Conservation (phyloP, 1,284 basidiomycete species). For the Boletus smithii region DNA sequence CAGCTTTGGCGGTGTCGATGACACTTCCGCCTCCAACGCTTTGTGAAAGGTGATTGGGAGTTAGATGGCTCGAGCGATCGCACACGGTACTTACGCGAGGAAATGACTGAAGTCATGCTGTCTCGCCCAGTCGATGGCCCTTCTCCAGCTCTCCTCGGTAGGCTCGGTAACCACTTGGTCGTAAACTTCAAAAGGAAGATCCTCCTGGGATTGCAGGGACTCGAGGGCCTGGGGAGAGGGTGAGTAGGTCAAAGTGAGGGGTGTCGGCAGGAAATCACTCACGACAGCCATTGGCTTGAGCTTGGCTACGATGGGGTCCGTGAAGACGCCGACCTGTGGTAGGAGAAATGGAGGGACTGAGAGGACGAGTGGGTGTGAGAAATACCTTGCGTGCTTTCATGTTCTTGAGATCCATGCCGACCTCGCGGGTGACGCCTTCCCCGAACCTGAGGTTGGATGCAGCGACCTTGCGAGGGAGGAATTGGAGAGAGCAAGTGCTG, state of each 20-base stretch:
- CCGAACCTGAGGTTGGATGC: slow-evolving; percentile 90
- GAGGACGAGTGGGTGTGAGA: slow-evolving; percentile 9
- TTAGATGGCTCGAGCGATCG: slow-evolving; percentile 2
- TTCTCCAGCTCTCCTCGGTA: slow-evolving; percentile 84
- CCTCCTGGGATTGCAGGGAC: slow-evolving; percentile 68
- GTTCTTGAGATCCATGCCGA: slow-evolving; percentile 92
- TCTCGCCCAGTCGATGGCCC: slow-evolving; percentile 87
- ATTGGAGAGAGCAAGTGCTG: neutral
- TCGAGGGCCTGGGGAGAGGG: slow-evolving; percentile 58
- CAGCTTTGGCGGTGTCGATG: slow-evolving; percentile 93
- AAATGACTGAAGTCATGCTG: slow-evolving; percentile 89
- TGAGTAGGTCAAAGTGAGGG: neutral
- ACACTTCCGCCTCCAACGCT: slow-evolving; percentile 94
- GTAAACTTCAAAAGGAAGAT: slow-evolving; percentile 81
- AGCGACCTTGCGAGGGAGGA: slow-evolving; percentile 58
- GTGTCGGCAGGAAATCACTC: slow-evolving; percentile 24
- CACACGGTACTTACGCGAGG: slow-evolving; percentile 59
- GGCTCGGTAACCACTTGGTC: slow-evolving; percentile 87
- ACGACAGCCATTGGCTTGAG: slow-evolving; percentile 82
- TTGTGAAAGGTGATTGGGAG: slow-evolving; percentile 3
- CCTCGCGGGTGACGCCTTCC: slow-evolving; percentile 85
- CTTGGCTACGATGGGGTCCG: slow-evolving; percentile 82
- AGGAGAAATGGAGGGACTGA: neutral
- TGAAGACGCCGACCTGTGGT: slow-evolving; percentile 87
- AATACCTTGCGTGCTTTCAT: slow-evolving; percentile 78